A percentile compares a stretch with the other conserved stretches of the same genome.
phyloP scores from a whole-genome alignment of 148 eudicot genomes.

The Cornus controversa region DNA sequence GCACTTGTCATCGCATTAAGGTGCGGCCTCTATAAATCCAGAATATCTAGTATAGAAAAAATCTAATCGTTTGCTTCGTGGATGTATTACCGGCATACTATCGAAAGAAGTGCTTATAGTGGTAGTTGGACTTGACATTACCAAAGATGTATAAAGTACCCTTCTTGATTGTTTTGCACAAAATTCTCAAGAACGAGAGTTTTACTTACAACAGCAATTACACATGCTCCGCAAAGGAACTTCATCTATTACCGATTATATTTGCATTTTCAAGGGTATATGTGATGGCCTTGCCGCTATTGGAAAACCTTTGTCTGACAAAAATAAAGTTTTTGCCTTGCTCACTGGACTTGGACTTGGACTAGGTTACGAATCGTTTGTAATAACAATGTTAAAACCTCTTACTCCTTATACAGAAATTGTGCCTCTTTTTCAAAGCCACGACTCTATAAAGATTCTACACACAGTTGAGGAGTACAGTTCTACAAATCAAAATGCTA shows the following conservation, averaged over 20 bases:
- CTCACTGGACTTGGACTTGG: not conserved
- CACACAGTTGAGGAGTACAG: too few relatives aligned
- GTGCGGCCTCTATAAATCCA: not conserved
- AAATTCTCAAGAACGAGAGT: not conserved
- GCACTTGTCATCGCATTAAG: too few relatives aligned
- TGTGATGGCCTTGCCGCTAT: not conserved
- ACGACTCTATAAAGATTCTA: too few relatives aligned
- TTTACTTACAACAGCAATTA: not conserved
- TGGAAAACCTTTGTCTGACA: not conserved
- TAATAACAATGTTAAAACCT: too few relatives aligned
- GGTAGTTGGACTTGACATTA: not conserved
- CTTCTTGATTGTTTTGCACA: not conserved
- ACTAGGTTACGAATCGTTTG: too few relatives aligned
- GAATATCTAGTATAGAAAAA: not conserved
- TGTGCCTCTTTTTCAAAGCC: too few relatives aligned
- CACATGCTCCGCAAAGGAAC: not conserved
- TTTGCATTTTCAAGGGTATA: too few relatives aligned
- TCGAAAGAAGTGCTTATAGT: not conserved
- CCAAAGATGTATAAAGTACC: not conserved
- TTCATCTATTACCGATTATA: not conserved
- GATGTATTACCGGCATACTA: not conserved
- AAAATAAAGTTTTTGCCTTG: not conserved
- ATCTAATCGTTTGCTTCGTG: not conserved
- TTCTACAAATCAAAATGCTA: too few relatives aligned
- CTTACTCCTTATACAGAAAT: too few relatives aligned